Evolutionary conservation across 768 basidiomycete species (phyloP).

Genomic region (Auriscalpium orientale): DNA sequence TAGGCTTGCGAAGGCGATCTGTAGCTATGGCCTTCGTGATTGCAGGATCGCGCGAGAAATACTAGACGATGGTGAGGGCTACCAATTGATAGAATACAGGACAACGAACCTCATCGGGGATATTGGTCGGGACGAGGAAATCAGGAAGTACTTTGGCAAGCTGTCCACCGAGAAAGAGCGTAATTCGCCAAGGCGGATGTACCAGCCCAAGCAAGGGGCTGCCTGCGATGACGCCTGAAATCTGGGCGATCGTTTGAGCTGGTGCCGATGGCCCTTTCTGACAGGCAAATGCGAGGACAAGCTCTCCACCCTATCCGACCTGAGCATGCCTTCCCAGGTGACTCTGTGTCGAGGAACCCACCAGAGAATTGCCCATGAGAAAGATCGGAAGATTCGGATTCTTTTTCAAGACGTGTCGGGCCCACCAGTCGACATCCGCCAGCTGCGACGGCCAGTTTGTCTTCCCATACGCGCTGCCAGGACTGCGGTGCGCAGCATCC

Average conservation of each 20-base stretch:
- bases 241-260: slow-evolving; percentile 27
- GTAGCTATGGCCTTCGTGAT: too few species aligned
- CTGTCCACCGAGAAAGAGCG: slow-evolving; percentile 46
- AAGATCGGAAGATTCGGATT: slow-evolving; percentile 39
- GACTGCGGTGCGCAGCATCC: slow-evolving; percentile 33
- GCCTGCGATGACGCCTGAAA: slow-evolving; percentile 60
- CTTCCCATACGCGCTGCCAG: slow-evolving; percentile 55
- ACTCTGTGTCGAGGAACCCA: slow-evolving; percentile 20
- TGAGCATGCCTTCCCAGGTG: too few species aligned
- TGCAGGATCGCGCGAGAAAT: too few species aligned
- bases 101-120: slow-evolving; percentile 41
- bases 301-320: slow-evolving; percentile 55
- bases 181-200: slow-evolving; percentile 44
- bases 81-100: too few species aligned
- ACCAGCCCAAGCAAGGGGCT: slow-evolving; percentile 63
- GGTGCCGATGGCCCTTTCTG: slow-evolving; percentile 28
- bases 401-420: slow-evolving; percentile 23
- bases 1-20: too few species aligned
- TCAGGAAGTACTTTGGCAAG: slow-evolving; percentile 42
- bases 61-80: too few species aligned
- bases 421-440: slow-evolving; percentile 56
- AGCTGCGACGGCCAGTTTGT: slow-evolving; percentile 57
- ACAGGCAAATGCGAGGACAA: slow-evolving; percentile 47
- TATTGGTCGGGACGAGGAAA: slow-evolving; percentile 42
- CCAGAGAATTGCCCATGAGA: slow-evolving; percentile 77